Base-by-base conservation (phyloP, 2,329 filamentous ascomycete species). In the Fusarium newnesense region DNA sequence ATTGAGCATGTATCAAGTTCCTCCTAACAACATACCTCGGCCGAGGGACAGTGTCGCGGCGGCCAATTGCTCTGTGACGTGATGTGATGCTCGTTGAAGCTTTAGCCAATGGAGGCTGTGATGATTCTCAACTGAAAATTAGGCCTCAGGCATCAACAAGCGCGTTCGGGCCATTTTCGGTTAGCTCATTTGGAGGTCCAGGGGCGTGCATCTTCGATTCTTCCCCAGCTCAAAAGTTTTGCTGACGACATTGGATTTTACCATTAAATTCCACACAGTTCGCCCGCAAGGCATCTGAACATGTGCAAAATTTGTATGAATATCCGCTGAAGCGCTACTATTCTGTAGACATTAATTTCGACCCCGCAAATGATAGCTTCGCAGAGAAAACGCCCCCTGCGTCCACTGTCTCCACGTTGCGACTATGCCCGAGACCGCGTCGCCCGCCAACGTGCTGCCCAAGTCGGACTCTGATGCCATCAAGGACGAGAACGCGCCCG, bases 341-440 rank as follows among this genome's bases (percentile, higher is more conserved):
- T 84, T 87, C 81, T 77, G 81, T 86, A 86, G 89, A 91, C 86
- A 79, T 84, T 83, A 81, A 83, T 89, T 88, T 88, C 80, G 81
- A 78, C 81, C 67, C 81, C 77, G 82, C 88, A 88, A 86, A 91
- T 91, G 89, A 86, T 81, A 84, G 80, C 83, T 84, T 85, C 86
- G 84, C 83, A 81, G 86, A 87, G 85, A 83, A 85, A 83, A 84
- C 86, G 85, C 84, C 84, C 80, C 80, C 81, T 79, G 79, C 81
- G 82, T 82, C 81, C 81, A 81, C 80, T 77, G 77, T 80, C 80
- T 81, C 84, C 79, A 78, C 79, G 78, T 80, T 83, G 80, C 82
- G 81, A 88, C 84, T 85, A 90, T 90, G 88, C 87, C 86, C 83
- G 85, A 85, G 84, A 88, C 83, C 87, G 88, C 87, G 87, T 89